These are phyloP conservation scores for Tylopilus plumbeoviolaceoides DNA, from an alignment of 768 basidiomycete genomes.

Conservation along the genomic window DNA sequence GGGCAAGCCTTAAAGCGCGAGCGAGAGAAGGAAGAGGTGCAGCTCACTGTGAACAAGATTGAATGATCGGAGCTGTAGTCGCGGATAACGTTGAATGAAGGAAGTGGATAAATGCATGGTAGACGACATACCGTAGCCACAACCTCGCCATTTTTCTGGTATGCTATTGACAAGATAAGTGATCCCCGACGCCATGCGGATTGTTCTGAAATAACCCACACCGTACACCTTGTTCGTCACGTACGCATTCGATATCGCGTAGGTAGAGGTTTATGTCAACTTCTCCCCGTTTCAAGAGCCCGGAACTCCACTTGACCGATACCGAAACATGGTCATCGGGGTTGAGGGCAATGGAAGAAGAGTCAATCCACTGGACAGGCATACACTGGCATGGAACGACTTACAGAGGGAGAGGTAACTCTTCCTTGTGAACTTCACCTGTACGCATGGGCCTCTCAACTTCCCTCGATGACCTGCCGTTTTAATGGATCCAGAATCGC, in stretches of 20 bases:
- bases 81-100: constrained; percentile 1
- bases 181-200: background rate
- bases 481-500: constrained; percentile 1
- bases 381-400: background rate
- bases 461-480: background rate
- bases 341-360: background rate
- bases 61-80: constrained; percentile 7
- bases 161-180: background rate
- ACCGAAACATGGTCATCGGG: background rate
- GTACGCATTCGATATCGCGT: background rate
- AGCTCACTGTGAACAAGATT: constrained; percentile 11
- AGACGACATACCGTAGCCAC: constrained; percentile 3
- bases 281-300: background rate
- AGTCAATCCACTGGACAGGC: background rate
- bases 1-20: background rate
- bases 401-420: constrained; percentile 10
- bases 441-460: background rate
- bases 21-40: background rate
- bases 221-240: background rate
- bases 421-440: background rate
- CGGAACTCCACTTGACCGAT: background rate
- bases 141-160: constrained; percentile 8
- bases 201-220: constrained; percentile 2
- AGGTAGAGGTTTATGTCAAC: constrained; percentile 4
- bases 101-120: background rate